Conservation (phyloP, 805 yeast species). For the Ogataea ganodermae region DNA sequence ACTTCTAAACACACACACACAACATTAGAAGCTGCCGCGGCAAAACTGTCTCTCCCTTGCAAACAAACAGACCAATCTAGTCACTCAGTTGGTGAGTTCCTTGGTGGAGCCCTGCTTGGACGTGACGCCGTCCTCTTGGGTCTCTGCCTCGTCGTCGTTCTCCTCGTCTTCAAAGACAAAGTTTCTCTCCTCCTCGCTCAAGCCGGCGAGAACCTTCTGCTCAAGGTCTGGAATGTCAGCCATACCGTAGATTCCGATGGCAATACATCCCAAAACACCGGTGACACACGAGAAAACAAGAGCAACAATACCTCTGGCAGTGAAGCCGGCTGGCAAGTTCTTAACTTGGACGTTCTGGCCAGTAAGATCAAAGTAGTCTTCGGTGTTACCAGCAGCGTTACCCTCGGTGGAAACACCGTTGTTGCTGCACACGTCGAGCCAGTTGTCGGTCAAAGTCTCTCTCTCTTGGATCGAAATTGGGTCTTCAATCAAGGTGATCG, state of each 20-base stretch:
- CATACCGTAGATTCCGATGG: slow-evolving; percentile 82
- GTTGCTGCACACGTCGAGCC: slow-evolving; percentile 58
- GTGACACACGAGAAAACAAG: slow-evolving; percentile 86
- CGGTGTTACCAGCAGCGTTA: slow-evolving; percentile 86
- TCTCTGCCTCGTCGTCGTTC: slow-evolving; percentile 12
- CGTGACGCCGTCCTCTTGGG: slow-evolving; percentile 1
- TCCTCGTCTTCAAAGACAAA: slow-evolving; percentile 35
- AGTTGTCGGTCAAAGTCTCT: slow-evolving; percentile 64
- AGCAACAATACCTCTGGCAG: slow-evolving; percentile 93
- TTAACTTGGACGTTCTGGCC: slow-evolving; percentile 74
- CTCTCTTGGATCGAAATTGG: slow-evolving; percentile 66
- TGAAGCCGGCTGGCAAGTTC: slow-evolving; percentile 83
- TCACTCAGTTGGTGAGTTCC: slow-evolving; percentile 11
- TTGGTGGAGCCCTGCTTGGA: slow-evolving; percentile 17
- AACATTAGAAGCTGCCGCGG: slow-evolving; percentile 1
- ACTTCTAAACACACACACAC: slow-evolving; percentile 16
- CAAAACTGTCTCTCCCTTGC: not conserved
- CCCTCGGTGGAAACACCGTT: slow-evolving; percentile 59
- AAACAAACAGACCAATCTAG: not conserved
- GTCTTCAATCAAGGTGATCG: slow-evolving; percentile 78
- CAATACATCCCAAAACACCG: slow-evolving; percentile 77
- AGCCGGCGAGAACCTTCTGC: slow-evolving; percentile 56
- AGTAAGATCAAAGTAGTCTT: slow-evolving; percentile 61
- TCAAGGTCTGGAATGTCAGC: slow-evolving; percentile 76
- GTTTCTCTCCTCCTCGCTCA: slow-evolving; percentile 48